A percentile compares a stretch with the other conserved stretches of the same genome.
These are phyloP conservation scores for Jaltomata sinuosa DNA, from an alignment of 257 asterid genomes.

Conservation along the genomic window DNA sequence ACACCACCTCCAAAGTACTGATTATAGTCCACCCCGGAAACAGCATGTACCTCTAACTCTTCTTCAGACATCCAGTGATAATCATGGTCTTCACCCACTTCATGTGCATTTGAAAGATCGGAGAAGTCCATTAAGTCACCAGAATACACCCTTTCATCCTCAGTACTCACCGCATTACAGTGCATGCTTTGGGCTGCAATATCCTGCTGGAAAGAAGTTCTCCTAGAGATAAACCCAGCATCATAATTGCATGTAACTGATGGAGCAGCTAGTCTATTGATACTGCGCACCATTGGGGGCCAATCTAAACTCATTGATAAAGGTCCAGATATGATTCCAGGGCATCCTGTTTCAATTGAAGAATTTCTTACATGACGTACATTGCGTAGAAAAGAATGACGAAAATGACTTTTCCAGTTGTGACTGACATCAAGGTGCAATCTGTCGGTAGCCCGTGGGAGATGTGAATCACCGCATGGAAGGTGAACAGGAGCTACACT, in stretches of 20 bases:
- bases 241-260: conserved; percentile 77
- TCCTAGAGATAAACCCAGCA: conserved; percentile 78
- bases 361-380: conserved; percentile 65
- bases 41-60: conserved; percentile 76
- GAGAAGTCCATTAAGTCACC: conserved; percentile 55
- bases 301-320: conserved; percentile 84
- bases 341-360: conserved; percentile 51
- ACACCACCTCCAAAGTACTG: conserved; percentile 97
- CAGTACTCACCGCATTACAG: conserved; percentile 47
- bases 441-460: conserved; percentile 91
- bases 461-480: conserved; percentile 47
- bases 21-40: conserved; percentile 76
- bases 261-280: conserved; percentile 52
- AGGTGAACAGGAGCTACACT: conserved; percentile 52
- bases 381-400: conserved; percentile 64
- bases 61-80: conserved; percentile 94
- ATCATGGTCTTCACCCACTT: conserved; percentile 72
- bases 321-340: conserved; percentile 59
- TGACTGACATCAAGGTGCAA: conserved; percentile 96
- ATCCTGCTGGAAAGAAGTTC: conserved; percentile 64
- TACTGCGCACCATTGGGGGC: conserved; percentile 75
- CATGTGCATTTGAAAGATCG: conserved; percentile 60
- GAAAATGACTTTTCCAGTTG: conserved; percentile 80
- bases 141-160: conserved; percentile 73
- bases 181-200: conserved; percentile 42